Percentiles rank a stretch among this genome's conserved stretches.
Conservation (phyloP, 495 filamentous ascomycete species). For the Talaromyces stipitatus region DNA sequence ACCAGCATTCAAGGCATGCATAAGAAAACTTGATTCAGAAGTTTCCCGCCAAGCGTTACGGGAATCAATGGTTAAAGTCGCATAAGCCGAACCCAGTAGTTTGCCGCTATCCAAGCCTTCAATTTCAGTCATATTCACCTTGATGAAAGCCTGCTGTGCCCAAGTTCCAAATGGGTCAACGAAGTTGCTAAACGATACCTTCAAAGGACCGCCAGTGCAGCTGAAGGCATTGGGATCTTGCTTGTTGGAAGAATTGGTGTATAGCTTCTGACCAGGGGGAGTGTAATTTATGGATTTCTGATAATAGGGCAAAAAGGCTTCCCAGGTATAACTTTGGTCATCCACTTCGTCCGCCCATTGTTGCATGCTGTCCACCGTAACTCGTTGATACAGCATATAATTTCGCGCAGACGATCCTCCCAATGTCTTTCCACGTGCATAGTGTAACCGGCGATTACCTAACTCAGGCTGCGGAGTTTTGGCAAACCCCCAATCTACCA, state of each 20-base stretch:
- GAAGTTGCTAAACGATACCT: background rate
- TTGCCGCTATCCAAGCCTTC: conserved; percentile 24
- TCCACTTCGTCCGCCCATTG: conserved; percentile 50
- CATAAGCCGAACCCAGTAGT: conserved; percentile 22
- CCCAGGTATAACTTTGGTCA: conserved; percentile 47
- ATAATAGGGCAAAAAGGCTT: conserved; percentile 46
- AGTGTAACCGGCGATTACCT: background rate
- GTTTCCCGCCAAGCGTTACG: conserved; percentile 15
- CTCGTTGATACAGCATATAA: conserved; percentile 43
- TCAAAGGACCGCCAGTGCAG: conserved; percentile 30
- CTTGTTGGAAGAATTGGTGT: conserved; percentile 32
- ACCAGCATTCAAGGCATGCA: conserved; percentile 14
- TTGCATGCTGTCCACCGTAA: conserved; percentile 33
- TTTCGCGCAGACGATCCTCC: conserved; percentile 43
- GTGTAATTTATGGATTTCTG: conserved; percentile 46
- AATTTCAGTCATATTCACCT: conserved; percentile 13
- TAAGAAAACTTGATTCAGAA: conserved; percentile 29
- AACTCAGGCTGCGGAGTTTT: conserved; percentile 25
- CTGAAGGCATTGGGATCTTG: conserved; percentile 32
- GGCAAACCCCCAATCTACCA: conserved; percentile 44
- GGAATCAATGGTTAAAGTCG: conserved; percentile 19
- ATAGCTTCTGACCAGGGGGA: conserved; percentile 28
- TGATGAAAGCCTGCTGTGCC: conserved; percentile 12
- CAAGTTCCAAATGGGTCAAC: background rate
- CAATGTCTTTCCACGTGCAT: conserved; percentile 25